Conservation (phyloP, 176 grass and related monocot genomes). For the Triticum dicoccoides region DNA sequence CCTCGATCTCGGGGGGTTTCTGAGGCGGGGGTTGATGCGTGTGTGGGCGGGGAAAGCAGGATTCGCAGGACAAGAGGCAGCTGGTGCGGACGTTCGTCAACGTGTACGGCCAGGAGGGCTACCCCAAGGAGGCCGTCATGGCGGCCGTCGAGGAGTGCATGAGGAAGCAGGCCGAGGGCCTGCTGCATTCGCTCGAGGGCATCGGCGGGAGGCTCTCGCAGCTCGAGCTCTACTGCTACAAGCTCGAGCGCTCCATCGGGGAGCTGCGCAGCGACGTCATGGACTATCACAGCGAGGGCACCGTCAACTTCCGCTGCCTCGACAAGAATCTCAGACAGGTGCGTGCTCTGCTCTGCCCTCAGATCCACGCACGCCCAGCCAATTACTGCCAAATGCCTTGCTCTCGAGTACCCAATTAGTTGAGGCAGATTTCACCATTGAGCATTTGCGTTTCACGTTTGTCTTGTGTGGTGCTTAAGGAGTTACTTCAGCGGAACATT, state of each 20-base stretch:
- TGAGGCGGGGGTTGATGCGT: neutral
- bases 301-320: slow-evolving; percentile 66
- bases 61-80: slow-evolving; percentile 55
- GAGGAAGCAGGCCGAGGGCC: slow-evolving; percentile 80
- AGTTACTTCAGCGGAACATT: neutral
- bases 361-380: neutral
- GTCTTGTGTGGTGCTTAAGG: neutral
- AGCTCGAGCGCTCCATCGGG: slow-evolving; percentile 83
- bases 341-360: neutral
- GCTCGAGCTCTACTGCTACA: slow-evolving; percentile 89
- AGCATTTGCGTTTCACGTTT: slow-evolving; percentile 4
- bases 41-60: neutral
- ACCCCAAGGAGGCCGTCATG: slow-evolving; percentile 64
- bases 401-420: neutral
- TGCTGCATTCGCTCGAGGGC: slow-evolving; percentile 80
- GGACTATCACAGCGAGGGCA: slow-evolving; percentile 68
- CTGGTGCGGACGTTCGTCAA: slow-evolving; percentile 61
- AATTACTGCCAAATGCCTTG: neutral
- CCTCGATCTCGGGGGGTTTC: neutral
- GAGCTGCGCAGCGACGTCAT: slow-evolving; percentile 83
- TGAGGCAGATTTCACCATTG: neutral
- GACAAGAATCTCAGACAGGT: slow-evolving; percentile 94
- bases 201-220: slow-evolving; percentile 80
- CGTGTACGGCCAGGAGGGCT: slow-evolving; percentile 50
- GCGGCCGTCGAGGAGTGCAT: slow-evolving; percentile 88